Evolutionary conservation across 1,139 yeast species (phyloP).

Genomic region (Pneumocystis oryctolagi): DNA sequence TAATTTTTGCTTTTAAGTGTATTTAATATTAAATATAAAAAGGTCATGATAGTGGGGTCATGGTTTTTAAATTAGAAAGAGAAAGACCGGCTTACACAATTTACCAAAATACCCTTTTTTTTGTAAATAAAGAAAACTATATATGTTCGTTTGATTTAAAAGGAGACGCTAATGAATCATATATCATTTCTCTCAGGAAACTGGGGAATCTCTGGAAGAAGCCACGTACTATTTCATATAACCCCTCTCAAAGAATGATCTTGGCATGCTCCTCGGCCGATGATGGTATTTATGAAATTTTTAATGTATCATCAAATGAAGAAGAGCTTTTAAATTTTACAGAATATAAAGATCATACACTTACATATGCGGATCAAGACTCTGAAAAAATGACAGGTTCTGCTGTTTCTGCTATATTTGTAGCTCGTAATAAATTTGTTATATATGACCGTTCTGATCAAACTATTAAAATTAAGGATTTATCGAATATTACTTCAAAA

Average conservation of each 20-base stretch:
- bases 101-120: conserved; percentile 55
- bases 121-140: conserved; percentile 72
- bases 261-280: conserved; percentile 38
- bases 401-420: conserved; percentile 75
- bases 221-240: conserved; percentile 71
- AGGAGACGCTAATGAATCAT: conserved; percentile 37
- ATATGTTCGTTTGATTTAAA: conserved; percentile 64
- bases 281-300: neutral
- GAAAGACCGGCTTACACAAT: conserved; percentile 85
- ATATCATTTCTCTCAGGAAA: conserved; percentile 69
- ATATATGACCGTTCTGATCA: conserved; percentile 53
- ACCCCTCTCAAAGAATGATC: conserved; percentile 80
- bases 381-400: conserved; percentile 62
- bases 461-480: conserved; percentile 65
- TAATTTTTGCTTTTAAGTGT: neutral
- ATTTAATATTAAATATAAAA: neutral
- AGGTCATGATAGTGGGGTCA: conserved; percentile 82
- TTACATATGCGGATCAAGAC: conserved; percentile 39
- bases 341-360: neutral
- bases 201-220: conserved; percentile 78
- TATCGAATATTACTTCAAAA: conserved; percentile 69
- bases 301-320: neutral
- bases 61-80: conserved; percentile 94
- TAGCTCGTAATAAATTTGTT: conserved; percentile 87
- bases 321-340: neutral